Conservation (phyloP, 345 rosid species). For the Populus nigra region DNA sequence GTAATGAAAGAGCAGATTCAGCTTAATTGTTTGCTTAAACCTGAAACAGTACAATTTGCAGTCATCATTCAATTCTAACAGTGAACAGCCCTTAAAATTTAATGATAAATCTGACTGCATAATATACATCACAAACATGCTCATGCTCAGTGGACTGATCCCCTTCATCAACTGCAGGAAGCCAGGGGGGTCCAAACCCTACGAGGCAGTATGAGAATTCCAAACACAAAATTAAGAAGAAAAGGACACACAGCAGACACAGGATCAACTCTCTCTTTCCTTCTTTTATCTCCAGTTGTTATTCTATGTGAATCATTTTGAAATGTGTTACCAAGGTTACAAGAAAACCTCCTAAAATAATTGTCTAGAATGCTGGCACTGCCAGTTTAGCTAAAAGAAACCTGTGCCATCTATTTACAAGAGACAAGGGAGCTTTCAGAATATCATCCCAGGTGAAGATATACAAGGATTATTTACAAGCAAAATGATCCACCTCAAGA, state of each 20-base stretch:
- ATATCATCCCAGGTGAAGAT: neutral
- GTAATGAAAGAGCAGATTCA: conserved; percentile 6
- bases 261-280: neutral
- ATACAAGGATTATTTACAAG: neutral
- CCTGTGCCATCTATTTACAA: neutral
- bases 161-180: neutral
- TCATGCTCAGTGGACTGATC: neutral
- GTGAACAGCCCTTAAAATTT: neutral
- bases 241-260: neutral
- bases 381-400: neutral
- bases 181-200: neutral
- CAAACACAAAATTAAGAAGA: neutral
- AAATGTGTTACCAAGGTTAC: neutral
- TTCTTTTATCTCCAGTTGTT: neutral
- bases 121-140: neutral
- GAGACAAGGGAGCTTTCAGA: neutral
- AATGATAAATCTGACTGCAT: conserved; percentile 1
- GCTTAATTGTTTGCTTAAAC: conserved; percentile 12
- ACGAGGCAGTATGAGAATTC: neutral
- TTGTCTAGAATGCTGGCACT: neutral
- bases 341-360: neutral
- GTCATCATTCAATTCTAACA: neutral
- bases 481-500: neutral
- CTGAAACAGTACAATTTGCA: conserved; percentile 25
- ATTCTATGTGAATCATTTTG: neutral